phyloP scores from a whole-genome alignment of 768 basidiomycete genomes.

The Pseudohyphozyma bogoriensis region DNA sequence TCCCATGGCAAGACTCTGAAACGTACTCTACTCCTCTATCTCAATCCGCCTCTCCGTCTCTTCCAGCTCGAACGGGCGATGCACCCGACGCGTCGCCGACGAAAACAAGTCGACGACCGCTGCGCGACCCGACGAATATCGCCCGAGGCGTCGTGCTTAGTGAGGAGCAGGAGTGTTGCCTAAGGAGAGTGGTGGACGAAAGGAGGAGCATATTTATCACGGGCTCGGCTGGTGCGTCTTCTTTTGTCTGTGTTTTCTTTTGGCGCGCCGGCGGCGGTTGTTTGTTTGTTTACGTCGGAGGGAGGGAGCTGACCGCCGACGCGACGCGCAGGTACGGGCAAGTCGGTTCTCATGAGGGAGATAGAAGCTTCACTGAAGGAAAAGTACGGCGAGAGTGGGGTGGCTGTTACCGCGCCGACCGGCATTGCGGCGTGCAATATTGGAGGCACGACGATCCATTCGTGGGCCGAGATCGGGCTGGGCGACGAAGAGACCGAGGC shows the following conservation, averaged over 20 bases:
- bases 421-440: conserved; percentile 98
- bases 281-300: too few relatives aligned
- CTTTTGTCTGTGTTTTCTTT: not conserved
- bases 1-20: conserved; percentile 22
- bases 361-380: conserved; percentile 67
- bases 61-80: not conserved
- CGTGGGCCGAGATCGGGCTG: conserved; percentile 83
- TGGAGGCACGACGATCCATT: conserved; percentile 88
- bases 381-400: conserved; percentile 43
- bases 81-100: not conserved
- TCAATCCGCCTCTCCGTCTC: conserved; percentile 15
- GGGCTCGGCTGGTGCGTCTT: conserved; percentile 74
- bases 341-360: conserved; percentile 85
- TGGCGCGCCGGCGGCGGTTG: too few relatives aligned
- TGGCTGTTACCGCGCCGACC: conserved; percentile 91
- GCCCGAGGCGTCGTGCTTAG: conserved; percentile 56
- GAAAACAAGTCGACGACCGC: conserved; percentile 5
- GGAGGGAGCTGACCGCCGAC: too few relatives aligned
- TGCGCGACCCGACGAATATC: conserved; percentile 31
- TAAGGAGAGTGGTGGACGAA: conserved; percentile 57
- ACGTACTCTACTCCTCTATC: not conserved
- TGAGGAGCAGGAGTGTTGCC: conserved; percentile 71
- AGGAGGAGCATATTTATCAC: conserved; percentile 84
- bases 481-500: conserved; percentile 57
- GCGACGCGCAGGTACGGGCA: conserved; percentile 68